Percentiles rank a stretch among this genome's conserved stretches.
These are phyloP conservation scores for Blastomyces gilchristii DNA, from an alignment of 2,329 filamentous ascomycete species.

Conservation along the genomic window DNA sequence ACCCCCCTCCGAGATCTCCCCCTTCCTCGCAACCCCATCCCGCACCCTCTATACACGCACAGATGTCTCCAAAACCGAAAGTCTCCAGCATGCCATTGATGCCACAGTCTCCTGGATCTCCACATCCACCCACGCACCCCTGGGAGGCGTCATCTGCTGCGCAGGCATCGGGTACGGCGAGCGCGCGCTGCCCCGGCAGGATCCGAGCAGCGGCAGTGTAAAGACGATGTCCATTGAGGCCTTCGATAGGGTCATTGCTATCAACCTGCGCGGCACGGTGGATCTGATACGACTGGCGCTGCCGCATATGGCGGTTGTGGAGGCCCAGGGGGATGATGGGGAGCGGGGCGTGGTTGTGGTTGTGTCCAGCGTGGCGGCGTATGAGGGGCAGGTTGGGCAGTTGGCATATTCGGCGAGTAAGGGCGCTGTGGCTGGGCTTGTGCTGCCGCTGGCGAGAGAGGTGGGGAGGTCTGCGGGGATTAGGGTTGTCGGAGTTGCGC, in stretches of 20 bases:
- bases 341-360: constrained; percentile 20
- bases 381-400: constrained; percentile 20
- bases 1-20: constrained; percentile 12
- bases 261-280: constrained; percentile 21
- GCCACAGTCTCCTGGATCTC: constrained; percentile 17
- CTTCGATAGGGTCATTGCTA: constrained; percentile 46
- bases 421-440: constrained; percentile 19
- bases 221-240: constrained; percentile 44
- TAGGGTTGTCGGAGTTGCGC: constrained; percentile 19
- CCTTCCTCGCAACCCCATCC: constrained; percentile 13
- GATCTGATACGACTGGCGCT: constrained; percentile 19
- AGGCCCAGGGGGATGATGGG: constrained; percentile 16
- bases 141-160: constrained; percentile 18
- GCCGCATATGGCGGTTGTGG: constrained; percentile 18
- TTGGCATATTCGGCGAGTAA: constrained; percentile 22
- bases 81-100: constrained; percentile 16
- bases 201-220: background rate
- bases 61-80: constrained; percentile 21
- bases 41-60: constrained; percentile 20
- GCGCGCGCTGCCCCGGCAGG: constrained; percentile 16
- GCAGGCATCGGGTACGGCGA: constrained; percentile 19
- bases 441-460: constrained; percentile 20
- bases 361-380: constrained; percentile 19
- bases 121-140: constrained; percentile 13
- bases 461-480: constrained; percentile 19